These are phyloP conservation scores for Neophaeococcomyces mojaviensis DNA, from an alignment of 2,329 filamentous ascomycete species.

Conservation along the genomic window DNA sequence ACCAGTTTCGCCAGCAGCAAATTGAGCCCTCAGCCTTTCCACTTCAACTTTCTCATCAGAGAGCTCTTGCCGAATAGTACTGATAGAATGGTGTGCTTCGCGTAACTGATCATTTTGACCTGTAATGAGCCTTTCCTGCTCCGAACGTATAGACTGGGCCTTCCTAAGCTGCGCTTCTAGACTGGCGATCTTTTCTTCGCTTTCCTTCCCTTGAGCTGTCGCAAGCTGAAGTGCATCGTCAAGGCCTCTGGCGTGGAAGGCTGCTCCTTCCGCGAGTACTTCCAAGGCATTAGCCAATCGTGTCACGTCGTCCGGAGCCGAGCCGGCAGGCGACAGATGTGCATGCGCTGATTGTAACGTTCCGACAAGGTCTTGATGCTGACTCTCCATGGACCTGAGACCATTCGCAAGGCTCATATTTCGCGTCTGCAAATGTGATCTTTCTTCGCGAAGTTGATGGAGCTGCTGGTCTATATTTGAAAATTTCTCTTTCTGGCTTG, in stretches of 20 bases:
- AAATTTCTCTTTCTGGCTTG: conserved; percentile 52
- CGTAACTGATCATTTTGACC: conserved; percentile 50
- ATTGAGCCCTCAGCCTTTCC: conserved; percentile 58
- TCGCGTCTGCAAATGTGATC: conserved; percentile 27
- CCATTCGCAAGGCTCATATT: conserved; percentile 46
- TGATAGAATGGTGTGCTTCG: conserved; percentile 40
- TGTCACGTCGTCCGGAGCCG: conserved; percentile 48
- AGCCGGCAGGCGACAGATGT: conserved; percentile 49
- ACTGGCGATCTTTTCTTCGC: conserved; percentile 48
- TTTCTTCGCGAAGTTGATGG: conserved; percentile 48
- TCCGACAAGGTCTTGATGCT: conserved; percentile 45
- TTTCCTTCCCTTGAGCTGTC: conserved; percentile 56
- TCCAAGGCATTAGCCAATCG: conserved; percentile 56
- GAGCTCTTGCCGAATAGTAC: conserved; percentile 45
- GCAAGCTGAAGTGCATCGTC: conserved; percentile 55
- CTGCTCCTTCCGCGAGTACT: conserved; percentile 49
- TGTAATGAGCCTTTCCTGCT: conserved; percentile 45
- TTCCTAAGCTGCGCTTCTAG: conserved; percentile 44
- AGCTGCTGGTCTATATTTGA: conserved; percentile 53
- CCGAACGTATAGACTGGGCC: conserved; percentile 24
- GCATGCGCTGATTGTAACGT: conserved; percentile 53
- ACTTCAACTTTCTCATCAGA: conserved; percentile 63
- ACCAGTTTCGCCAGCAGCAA: conserved; percentile 76
- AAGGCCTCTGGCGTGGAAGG: conserved; percentile 52
- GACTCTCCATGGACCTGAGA: conserved; percentile 45